Base-by-base conservation (phyloP, 192 early-diverging fungal genomes). In the Podochytrium sp. region DNA sequence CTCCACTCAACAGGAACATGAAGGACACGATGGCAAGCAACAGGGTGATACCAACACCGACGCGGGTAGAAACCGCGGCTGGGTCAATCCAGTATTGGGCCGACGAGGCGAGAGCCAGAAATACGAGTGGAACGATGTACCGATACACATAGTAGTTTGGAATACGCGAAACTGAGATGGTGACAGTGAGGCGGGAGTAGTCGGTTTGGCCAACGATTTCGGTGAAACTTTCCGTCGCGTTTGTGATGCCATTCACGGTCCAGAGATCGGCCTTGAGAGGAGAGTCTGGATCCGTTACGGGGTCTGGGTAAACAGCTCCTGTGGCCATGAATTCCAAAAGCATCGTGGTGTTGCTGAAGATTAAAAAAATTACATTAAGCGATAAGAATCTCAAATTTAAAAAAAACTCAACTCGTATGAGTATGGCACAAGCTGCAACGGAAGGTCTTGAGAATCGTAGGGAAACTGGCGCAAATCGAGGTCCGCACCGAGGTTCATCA, bases 21-120 rank as follows among this genome's bases (percentile, higher is more conserved):
- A 74, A 74, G 14, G 72, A 65, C 27, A 74, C 65, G 6, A 66
- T 34, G n/a, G 72, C 58, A 4, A 74, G 25, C 25, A 74, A 33
- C 2, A 74, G 42, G 6, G 72, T 65, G 38, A 74, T 39, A 41
- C 59, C 72, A 49, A 53, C 62, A 38, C 72, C 72, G 1, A 74
- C 47, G 37, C 61, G 18, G 6, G 61, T 66, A 0, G 59, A 50
- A 1, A 74, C 61, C 2, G 38, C 61, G n/a, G n/a, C n/a, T n/a
- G n/a, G n/a, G 5, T 74, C 72, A 18, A 74, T 66, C 72, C 72
- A 74, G 42, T 66, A 74, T 2, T 50, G 34, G 18, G 65, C 51
- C 3, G 61, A 53, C 20, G 72, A 65, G 27, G 62, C 62, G 30
- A 74, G 59, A 5, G 72, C 59, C 14, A 74, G 37, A 49, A 74